Base-by-base conservation (phyloP, 768 basidiomycete species). In the Favolaschia claudopus region DNA sequence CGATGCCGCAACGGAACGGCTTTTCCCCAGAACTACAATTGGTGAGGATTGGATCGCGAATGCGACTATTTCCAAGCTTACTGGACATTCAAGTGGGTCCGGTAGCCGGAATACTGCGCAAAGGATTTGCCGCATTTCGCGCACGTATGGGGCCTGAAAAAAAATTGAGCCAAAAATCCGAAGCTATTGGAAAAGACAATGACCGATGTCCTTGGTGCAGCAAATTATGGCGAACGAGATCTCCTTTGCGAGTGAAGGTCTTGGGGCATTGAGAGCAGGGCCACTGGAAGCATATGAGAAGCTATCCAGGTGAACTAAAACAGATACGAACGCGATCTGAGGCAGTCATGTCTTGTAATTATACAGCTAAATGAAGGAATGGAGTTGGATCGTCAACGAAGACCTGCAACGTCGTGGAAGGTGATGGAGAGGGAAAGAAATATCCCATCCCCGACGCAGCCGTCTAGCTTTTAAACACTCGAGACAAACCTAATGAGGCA, bases 41-140 rank as follows among this genome's bases (percentile, higher is more conserved):
- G 31, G 8, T 51, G 12, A 48, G 65, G 27, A 55, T 47, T 25
- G 10, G 20, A 45, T 27, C 20, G 20, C n/a, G 29, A 4, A 57
- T 14, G 24, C 36, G 13, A 39, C 13, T n/a, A 17, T n/a, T 17
- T 7, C 5, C 19, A 17, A 50, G 71, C 88, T 58, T 72, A 92
- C 91, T 92, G 91, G 19, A 77, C 76, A 57, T 91, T 92, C 49
- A 61, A 54, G 60, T 92, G 91, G 2, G 85, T 88, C 61, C 83
- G 85, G 49, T 91, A 74, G 2, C 82, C 86, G 3, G 85, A 84
- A 38, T 66, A 71, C 70, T 91, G 90, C 9, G 82, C 71, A 67
- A 92, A 92, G 1, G 66, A 63, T 67, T 83, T 88, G 5, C 70
- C 71, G 65, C 90, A 92, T 6, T 70, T 66, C 36, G 67, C 59